A percentile compares a stretch with the other conserved stretches of the same genome.
Evolutionary conservation across 2,329 filamentous ascomycete species (phyloP).

Genomic region (Neoascochyta sp.): DNA sequence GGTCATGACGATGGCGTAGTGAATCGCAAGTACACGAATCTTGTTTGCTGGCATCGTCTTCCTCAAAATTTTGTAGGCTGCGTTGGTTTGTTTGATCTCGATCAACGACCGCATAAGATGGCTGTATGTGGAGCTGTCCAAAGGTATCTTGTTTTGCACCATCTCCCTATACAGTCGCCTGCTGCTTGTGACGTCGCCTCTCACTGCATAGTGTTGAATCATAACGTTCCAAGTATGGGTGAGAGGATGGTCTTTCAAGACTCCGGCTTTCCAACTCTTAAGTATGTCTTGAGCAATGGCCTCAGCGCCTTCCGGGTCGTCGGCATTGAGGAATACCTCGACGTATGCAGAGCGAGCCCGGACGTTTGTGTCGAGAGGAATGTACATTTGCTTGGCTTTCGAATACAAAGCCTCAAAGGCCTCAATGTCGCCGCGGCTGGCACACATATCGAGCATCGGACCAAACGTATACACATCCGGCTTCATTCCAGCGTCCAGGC

Average conservation of each 20-base stretch:
- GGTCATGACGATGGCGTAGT: slow-evolving; percentile 53
- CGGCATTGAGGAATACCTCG: slow-evolving; percentile 55
- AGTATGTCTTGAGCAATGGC: slow-evolving; percentile 58
- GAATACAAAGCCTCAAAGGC: slow-evolving; percentile 63
- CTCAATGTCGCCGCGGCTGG: slow-evolving; percentile 68
- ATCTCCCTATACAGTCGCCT: slow-evolving; percentile 56
- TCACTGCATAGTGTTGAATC: slow-evolving; percentile 64
- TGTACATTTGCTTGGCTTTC: slow-evolving; percentile 52
- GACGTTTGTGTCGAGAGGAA: slow-evolving; percentile 20
- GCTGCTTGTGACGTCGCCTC: slow-evolving; percentile 55
- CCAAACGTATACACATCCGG: slow-evolving; percentile 66
- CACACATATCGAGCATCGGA: slow-evolving; percentile 69
- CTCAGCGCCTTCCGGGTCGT: slow-evolving; percentile 40
- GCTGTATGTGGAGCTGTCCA: slow-evolving; percentile 58
- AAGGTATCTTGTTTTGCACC: slow-evolving; percentile 48
- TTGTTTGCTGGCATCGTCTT: slow-evolving; percentile 50
- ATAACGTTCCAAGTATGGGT: slow-evolving; percentile 76
- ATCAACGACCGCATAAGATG: slow-evolving; percentile 59
- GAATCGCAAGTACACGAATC: slow-evolving; percentile 45
- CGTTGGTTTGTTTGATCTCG: slow-evolving; percentile 51
- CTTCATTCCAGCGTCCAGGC: slow-evolving; percentile 48
- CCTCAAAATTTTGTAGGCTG: slow-evolving; percentile 53
- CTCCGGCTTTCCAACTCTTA: slow-evolving; percentile 36
- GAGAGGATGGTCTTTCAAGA: slow-evolving; percentile 47
- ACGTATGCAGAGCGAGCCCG: slow-evolving; percentile 50